A percentile compares a stretch with the other conserved stretches of the same genome.
These are phyloP conservation scores for Evernia prunastri DNA, from an alignment of 495 filamentous ascomycete species.

Conservation along the genomic window DNA sequence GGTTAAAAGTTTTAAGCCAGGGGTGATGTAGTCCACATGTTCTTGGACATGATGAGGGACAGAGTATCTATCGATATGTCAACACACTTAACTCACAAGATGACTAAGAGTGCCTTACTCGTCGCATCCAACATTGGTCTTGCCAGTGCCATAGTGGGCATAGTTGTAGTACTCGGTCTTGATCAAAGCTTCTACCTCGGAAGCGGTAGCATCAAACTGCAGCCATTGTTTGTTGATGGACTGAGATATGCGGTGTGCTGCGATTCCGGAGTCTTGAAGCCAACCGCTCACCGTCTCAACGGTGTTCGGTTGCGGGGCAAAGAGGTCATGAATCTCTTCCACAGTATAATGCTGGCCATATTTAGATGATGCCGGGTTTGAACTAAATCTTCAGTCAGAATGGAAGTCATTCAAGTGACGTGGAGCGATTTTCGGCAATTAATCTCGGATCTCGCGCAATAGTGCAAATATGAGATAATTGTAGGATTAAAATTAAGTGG, in stretches of 20 bases:
- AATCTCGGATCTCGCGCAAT: not conserved
- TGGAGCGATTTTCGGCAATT: fast-evolving
- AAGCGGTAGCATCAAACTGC: conserved; percentile 45
- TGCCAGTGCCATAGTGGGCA: conserved; percentile 41
- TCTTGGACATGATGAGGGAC: conserved; percentile 44
- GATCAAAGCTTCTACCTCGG: conserved; percentile 51
- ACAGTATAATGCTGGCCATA: conserved; percentile 49
- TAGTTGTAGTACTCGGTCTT: conserved; percentile 55
- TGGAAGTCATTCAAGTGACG: not conserved
- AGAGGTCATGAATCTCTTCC: conserved; percentile 46
- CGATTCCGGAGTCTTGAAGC: conserved; percentile 46
- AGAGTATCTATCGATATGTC: conserved; percentile 34
- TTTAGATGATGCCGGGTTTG: conserved; percentile 38
- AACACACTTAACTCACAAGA: not conserved
- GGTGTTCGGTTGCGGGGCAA: conserved; percentile 39
- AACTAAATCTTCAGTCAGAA: conserved; percentile 24
- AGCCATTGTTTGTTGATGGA: conserved; percentile 44
- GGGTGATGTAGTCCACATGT: conserved; percentile 55
- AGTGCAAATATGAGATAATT: not conserved
- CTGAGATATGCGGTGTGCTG: conserved; percentile 38
- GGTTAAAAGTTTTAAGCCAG: conserved; percentile 33
- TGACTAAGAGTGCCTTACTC: conserved; percentile 18
- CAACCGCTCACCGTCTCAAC: conserved; percentile 43
- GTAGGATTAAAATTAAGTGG: too few species aligned
- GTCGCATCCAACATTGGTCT: conserved; percentile 45